Conservation (phyloP, 345 rosid species). For the Acer saccharum region DNA sequence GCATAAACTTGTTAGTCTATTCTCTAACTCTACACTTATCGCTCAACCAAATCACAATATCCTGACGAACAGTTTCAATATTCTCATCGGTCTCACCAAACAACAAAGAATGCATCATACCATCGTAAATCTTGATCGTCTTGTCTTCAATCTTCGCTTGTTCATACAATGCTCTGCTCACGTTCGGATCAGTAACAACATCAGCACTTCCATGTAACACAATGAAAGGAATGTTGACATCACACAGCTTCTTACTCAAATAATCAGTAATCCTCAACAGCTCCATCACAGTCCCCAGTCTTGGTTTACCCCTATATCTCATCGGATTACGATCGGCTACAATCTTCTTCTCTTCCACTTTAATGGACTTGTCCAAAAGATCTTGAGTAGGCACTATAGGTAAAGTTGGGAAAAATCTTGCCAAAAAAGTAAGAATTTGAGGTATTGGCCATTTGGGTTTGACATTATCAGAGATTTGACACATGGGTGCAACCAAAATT, state of each 20-base stretch:
- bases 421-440: constrained; percentile 49
- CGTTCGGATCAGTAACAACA: constrained; percentile 78
- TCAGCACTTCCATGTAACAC: constrained; percentile 76
- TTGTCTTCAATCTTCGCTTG: constrained; percentile 61
- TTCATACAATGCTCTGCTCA: constrained; percentile 57
- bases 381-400: constrained; percentile 77
- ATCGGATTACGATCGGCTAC: constrained; percentile 61
- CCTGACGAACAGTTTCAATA: constrained; percentile 57
- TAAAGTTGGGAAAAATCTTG: constrained; percentile 68
- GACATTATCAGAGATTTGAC: constrained; percentile 72
- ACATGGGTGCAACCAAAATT: constrained; percentile 80
- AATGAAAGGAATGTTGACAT: constrained; percentile 63
- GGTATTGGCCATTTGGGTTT: constrained; percentile 84
- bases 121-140: constrained; percentile 63
- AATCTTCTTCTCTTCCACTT: constrained; percentile 59
- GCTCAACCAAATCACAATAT: constrained; percentile 68
- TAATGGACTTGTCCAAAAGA: constrained; percentile 57
- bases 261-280: constrained; percentile 68
- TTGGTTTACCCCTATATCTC: constrained; percentile 74
- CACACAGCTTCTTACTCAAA: constrained; percentile 45
- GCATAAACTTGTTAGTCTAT: background rate
- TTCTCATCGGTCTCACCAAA: constrained; percentile 87
- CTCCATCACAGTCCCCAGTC: constrained; percentile 78
- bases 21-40: constrained; percentile 40
- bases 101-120: constrained; percentile 91